phyloP scores from a whole-genome alignment of 208 protist species.

The Trypanosoma platydactyli region DNA sequence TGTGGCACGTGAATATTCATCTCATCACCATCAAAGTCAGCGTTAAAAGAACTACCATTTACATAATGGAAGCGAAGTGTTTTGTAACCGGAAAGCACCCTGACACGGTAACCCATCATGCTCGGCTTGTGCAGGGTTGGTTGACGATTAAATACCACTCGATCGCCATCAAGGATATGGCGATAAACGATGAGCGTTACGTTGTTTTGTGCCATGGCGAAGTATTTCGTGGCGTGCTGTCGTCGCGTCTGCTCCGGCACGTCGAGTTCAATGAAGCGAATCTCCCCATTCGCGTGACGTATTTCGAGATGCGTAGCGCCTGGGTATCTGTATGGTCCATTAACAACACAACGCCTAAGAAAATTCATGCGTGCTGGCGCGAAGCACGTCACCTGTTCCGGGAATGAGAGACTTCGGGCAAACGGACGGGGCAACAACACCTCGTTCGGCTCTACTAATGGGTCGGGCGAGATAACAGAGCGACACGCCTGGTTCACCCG shows the following conservation, averaged over 20 bases:
- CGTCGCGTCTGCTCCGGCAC: slow-evolving; percentile 68
- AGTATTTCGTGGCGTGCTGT: slow-evolving; percentile 77
- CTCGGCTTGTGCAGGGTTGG: slow-evolving; percentile 99
- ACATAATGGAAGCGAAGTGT: slow-evolving; percentile 99
- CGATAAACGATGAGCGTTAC: slow-evolving; percentile 91
- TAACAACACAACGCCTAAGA: slow-evolving; percentile 96
- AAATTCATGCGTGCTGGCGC: slow-evolving; percentile 71
- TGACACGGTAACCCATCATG: slow-evolving; percentile 97
- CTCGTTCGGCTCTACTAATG: slow-evolving; percentile 96
- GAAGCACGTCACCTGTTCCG: slow-evolving; percentile 90
- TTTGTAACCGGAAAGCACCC: slow-evolving; percentile 93
- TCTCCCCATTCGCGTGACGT: slow-evolving; percentile 64
- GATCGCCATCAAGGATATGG: slow-evolving; percentile 98
- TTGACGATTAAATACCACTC: slow-evolving; percentile 99
- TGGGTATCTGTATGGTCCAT: slow-evolving; percentile 97
- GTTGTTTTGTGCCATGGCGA: slow-evolving; percentile 71
- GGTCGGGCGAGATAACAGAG: slow-evolving; percentile 99
- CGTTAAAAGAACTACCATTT: slow-evolving; percentile 99
- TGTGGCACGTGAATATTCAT: slow-evolving; percentile 99
- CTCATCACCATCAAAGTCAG: slow-evolving; percentile 99
- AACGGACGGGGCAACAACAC: slow-evolving; percentile 93
- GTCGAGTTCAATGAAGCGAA: slow-evolving; percentile 79
- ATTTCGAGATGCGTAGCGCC: slow-evolving; percentile 97
- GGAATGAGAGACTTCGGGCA: slow-evolving; percentile 95
- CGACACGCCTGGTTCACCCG: slow-evolving; percentile 99